A percentile compares a stretch with the other conserved stretches of the same genome.
Conservation (phyloP, 306 rosid species). For the Amphicarpaea edgeworthii region DNA sequence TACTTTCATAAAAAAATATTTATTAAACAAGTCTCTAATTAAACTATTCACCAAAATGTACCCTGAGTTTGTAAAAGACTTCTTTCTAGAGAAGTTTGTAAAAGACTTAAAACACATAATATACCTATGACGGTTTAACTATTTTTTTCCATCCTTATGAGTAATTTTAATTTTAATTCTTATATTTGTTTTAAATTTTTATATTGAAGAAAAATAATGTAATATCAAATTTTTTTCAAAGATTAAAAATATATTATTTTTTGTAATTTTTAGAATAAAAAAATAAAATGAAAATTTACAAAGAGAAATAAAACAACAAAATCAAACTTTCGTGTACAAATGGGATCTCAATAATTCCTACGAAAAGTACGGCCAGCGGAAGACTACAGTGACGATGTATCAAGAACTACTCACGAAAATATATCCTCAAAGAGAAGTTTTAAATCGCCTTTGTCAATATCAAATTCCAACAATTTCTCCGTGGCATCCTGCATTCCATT, state of each 20-base stretch:
- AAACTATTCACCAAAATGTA: not conserved
- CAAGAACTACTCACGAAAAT: constrained; percentile 54
- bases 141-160: not conserved
- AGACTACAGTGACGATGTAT: constrained; percentile 20
- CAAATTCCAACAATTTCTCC: constrained; percentile 78
- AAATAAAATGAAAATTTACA: too few relatives aligned
- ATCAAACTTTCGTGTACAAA: too few relatives aligned
- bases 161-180: too few relatives aligned
- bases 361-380: not conserved
- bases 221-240: too few relatives aligned
- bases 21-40: not conserved
- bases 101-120: not conserved
- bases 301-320: too few relatives aligned
- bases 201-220: too few relatives aligned
- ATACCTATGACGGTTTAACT: not conserved
- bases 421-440: constrained; percentile 69
- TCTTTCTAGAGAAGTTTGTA: too few relatives aligned
- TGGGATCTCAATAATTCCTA: constrained; percentile 20
- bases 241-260: too few relatives aligned
- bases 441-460: constrained; percentile 65
- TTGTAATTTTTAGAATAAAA: too few relatives aligned
- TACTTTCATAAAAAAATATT: too few relatives aligned
- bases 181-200: too few relatives aligned
- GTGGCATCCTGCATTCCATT: constrained; percentile 68
- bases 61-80: not conserved